Evolutionary conservation across 1,139 yeast genomes (phyloP).

Genomic region (Yamadazyma oceani): DNA sequence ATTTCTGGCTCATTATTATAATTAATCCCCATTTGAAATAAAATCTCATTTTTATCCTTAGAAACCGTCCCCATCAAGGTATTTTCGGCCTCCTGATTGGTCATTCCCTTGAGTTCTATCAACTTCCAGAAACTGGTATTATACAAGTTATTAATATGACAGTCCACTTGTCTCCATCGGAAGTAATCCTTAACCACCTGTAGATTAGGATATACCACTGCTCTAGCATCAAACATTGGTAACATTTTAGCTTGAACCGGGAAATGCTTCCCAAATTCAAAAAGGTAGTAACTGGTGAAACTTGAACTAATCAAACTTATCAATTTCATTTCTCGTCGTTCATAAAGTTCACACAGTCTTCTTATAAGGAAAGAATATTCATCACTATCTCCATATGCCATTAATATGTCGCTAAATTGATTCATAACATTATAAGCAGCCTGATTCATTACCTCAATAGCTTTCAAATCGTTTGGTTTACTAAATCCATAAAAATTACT

Average conservation of each 20-base stretch:
- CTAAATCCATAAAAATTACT: slow-evolving; percentile 69
- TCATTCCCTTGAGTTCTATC: slow-evolving; percentile 61
- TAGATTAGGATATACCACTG: slow-evolving; percentile 76
- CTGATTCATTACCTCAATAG: slow-evolving; percentile 75
- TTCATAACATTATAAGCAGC: slow-evolving; percentile 70
- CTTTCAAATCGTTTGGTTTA: slow-evolving; percentile 85
- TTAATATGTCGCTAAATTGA: slow-evolving; percentile 64
- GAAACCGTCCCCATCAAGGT: slow-evolving; percentile 72
- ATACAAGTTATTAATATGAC: slow-evolving; percentile 92
- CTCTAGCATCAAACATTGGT: slow-evolving; percentile 91
- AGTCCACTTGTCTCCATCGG: slow-evolving; percentile 95
- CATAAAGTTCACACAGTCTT: slow-evolving; percentile 64
- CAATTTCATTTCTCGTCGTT: slow-evolving; percentile 77
- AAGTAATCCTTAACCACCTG: slow-evolving; percentile 73
- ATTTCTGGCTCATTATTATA: slow-evolving; percentile 89
- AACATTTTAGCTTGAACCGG: slow-evolving; percentile 44
- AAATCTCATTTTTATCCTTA: slow-evolving; percentile 82
- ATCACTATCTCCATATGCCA: slow-evolving; percentile 95
- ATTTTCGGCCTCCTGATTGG: slow-evolving; percentile 78
- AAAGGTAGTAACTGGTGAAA: slow-evolving; percentile 74
- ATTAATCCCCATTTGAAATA: slow-evolving; percentile 81
- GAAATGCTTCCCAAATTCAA: slow-evolving; percentile 63
- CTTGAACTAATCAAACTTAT: slow-evolving; percentile 79
- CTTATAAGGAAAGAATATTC: slow-evolving; percentile 83
- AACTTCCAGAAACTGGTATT: slow-evolving; percentile 92